phyloP scores from a whole-genome alignment of 345 rosid species.

The Brassica rapa region DNA sequence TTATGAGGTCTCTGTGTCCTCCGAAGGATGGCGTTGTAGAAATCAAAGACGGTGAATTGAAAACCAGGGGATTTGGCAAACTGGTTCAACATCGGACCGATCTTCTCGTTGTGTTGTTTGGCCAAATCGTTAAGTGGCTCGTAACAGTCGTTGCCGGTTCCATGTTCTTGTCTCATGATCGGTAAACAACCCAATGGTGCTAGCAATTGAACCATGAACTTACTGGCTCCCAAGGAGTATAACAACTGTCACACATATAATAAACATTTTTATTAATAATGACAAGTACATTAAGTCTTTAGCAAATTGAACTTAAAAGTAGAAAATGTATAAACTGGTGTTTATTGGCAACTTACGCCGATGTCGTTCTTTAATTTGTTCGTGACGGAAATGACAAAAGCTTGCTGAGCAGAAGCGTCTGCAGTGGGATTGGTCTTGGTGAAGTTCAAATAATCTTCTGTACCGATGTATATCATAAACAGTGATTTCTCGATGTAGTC shows the following conservation, averaged over 20 bases:
- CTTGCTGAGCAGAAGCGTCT: slow-evolving; percentile 31
- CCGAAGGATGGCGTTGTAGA: slow-evolving; percentile 24
- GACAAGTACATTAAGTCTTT: too few relatives aligned
- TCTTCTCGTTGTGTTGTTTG: slow-evolving; percentile 32
- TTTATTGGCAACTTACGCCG: slow-evolving; percentile 14
- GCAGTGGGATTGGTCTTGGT: slow-evolving; percentile 6
- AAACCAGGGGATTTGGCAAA: background rate
- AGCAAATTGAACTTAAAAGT: background rate
- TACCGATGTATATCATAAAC: slow-evolving; percentile 37
- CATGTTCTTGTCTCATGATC: slow-evolving; percentile 19
- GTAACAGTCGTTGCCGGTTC: slow-evolving; percentile 13
- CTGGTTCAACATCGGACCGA: slow-evolving; percentile 20
- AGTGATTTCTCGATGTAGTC: slow-evolving; percentile 9
- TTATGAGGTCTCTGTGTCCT: background rate
- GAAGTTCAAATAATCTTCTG: slow-evolving; percentile 34
- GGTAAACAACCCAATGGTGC: slow-evolving; percentile 41
- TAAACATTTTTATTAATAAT: background rate
- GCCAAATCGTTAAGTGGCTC: slow-evolving; percentile 22
- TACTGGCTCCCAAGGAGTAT: slow-evolving; percentile 14
- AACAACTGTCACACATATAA: slow-evolving; percentile 20
- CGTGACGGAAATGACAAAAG: slow-evolving; percentile 27
- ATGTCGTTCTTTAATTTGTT: slow-evolving; percentile 21
- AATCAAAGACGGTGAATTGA: slow-evolving; percentile 34
- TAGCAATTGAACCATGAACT: slow-evolving; percentile 17
- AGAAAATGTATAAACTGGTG: background rate